Percentiles rank a stretch among this genome's conserved stretches.
phyloP scores from a whole-genome alignment of 2,329 filamentous ascomycete species.

The Ilyonectria sp. region DNA sequence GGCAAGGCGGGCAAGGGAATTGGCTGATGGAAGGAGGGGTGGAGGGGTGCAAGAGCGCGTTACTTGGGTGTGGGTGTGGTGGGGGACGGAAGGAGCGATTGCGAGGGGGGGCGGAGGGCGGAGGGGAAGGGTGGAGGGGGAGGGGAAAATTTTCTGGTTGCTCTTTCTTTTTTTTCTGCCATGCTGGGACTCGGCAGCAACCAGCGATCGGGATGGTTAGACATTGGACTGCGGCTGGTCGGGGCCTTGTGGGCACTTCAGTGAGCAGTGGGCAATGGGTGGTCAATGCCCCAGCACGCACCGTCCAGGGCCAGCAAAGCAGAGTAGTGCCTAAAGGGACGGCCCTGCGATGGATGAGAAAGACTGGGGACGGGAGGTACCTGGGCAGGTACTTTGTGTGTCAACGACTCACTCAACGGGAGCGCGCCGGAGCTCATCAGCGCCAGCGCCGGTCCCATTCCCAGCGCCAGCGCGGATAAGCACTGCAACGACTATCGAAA shows the following conservation, averaged over 20 bases:
- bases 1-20: constrained; percentile 31
- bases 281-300: constrained; percentile 46
- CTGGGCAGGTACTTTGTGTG: constrained; percentile 22
- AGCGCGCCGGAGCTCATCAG: constrained; percentile 31
- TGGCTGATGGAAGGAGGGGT: constrained; percentile 41
- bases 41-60: constrained; percentile 38
- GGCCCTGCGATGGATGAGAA: constrained; percentile 21
- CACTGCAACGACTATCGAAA: constrained; percentile 26
- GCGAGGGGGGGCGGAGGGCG: constrained; percentile 44
- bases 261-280: constrained; percentile 33
- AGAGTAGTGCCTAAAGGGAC: constrained; percentile 37
- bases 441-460: not conserved
- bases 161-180: constrained; percentile 35
- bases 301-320: constrained; percentile 24
- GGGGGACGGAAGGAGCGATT: constrained; percentile 46
- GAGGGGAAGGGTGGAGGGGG: constrained; percentile 41
- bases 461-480: constrained; percentile 34
- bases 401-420: constrained; percentile 14
- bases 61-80: constrained; percentile 44
- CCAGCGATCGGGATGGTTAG: constrained; percentile 36
- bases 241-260: constrained; percentile 36
- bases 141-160: constrained; percentile 40
- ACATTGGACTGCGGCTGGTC: constrained; percentile 34
- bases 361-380: constrained; percentile 35
- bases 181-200: constrained; percentile 27